phyloP scores from a whole-genome alignment of 1,284 basidiomycete genomes.

The Rhodotorula glutinis region DNA sequence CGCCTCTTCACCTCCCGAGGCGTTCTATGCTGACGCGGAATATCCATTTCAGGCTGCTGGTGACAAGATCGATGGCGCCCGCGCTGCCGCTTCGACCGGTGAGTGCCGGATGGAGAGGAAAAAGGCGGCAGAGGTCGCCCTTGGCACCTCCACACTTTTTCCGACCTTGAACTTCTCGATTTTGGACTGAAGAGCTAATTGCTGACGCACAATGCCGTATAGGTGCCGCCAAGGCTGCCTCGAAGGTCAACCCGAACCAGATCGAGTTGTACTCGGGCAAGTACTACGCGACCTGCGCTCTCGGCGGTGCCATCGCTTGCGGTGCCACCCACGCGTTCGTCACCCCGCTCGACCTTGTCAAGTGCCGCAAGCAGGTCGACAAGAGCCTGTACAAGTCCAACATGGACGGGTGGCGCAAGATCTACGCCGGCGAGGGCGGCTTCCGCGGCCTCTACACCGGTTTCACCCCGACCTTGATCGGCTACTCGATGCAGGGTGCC shows the following conservation, averaged over 20 bases:
- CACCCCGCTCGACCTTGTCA: conserved; percentile 47
- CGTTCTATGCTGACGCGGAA: background rate
- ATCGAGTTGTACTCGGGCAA: conserved; percentile 46
- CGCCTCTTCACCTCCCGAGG: background rate
- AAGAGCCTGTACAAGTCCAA: conserved; percentile 47
- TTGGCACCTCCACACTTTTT: background rate
- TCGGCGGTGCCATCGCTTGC: conserved; percentile 46
- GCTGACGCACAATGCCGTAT: conserved; percentile 1
- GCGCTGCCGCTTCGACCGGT: conserved; percentile 38
- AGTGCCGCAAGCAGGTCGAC: conserved; percentile 48
- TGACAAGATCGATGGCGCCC: conserved; percentile 41
- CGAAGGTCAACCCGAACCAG: conserved; percentile 35
- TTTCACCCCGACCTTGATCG: conserved; percentile 45
- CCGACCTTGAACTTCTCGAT: background rate
- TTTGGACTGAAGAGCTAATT: too few species aligned
- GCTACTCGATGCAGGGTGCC: conserved; percentile 47
- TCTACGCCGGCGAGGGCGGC: conserved; percentile 44
- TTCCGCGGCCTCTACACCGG: conserved; percentile 46
- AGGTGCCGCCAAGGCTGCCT: conserved; percentile 32
- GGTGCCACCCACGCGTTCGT: conserved; percentile 47
- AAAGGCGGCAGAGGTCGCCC: background rate
- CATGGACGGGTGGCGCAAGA: conserved; percentile 47
- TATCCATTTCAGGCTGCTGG: conserved; percentile 27
- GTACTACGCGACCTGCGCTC: conserved; percentile 46
- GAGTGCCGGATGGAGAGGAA: background rate